Conservation (phyloP, 2,329 filamentous ascomycete genomes). For the Rhynchosporium graminicola region DNA sequence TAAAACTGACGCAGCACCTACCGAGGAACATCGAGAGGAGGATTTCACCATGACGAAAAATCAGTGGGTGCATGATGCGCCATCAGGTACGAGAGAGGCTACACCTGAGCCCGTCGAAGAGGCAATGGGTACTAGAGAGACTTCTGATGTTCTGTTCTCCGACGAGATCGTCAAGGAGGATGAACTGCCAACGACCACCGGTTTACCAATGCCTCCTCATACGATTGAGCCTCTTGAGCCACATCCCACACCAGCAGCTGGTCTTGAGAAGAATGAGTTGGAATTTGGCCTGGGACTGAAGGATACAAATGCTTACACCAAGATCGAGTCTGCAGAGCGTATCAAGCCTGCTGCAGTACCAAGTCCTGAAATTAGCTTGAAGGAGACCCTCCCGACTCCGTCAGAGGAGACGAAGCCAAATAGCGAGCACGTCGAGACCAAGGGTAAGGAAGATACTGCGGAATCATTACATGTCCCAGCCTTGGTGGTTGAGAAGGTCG, state of each 20-base stretch:
- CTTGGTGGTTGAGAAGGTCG: conserved; percentile 41
- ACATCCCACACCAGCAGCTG: conserved; percentile 13
- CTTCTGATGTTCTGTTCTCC: conserved; percentile 21
- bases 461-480: conserved; percentile 26
- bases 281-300: background rate
- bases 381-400: background rate
- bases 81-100: background rate
- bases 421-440: conserved; percentile 11
- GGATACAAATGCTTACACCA: background rate
- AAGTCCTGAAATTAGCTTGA: conserved; percentile 3
- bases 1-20: conserved; percentile 4
- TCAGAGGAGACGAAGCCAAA: background rate
- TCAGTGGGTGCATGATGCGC: background rate
- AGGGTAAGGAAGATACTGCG: conserved; percentile 3
- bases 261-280: conserved; percentile 3
- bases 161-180: conserved; percentile 24
- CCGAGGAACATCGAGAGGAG: conserved; percentile 7
- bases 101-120: conserved; percentile 17
- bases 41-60: background rate
- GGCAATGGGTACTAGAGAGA: conserved; percentile 23
- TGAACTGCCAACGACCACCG: conserved; percentile 7
- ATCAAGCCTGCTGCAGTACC: conserved; percentile 5
- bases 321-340: background rate
- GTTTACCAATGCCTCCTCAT: background rate
- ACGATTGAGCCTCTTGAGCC: conserved; percentile 6